Evolutionary conservation across 1,284 basidiomycete species (phyloP).

Genomic region (Rhodotorula sp.): DNA sequence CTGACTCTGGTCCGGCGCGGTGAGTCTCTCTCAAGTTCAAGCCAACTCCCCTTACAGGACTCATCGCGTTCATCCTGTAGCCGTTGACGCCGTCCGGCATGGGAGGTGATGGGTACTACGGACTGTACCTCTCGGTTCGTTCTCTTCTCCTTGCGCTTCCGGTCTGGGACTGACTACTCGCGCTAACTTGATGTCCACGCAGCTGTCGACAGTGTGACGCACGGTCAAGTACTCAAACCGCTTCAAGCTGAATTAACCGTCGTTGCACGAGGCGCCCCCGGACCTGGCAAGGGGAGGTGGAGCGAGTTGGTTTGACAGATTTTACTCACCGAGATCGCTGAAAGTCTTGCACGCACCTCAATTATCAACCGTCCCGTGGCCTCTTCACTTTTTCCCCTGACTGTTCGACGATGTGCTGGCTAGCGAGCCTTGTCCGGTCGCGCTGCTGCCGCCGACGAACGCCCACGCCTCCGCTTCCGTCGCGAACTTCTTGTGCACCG

Average conservation of each 20-base stretch:
- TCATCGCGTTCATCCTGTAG: not conserved
- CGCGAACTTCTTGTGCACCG: conserved; percentile 65
- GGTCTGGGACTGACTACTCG: not conserved
- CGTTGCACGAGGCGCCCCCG: conserved; percentile 2
- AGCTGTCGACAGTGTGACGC: conserved; percentile 26
- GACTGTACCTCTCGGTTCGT: conserved; percentile 22
- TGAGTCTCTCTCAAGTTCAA: not conserved
- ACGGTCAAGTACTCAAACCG: conserved; percentile 23
- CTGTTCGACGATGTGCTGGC: not conserved
- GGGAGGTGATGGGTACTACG: conserved; percentile 15
- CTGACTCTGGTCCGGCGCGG: conserved; percentile 30
- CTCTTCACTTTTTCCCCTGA: no score
- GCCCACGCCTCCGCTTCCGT: conserved; percentile 58
- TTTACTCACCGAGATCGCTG: not conserved
- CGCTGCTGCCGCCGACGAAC: conserved; percentile 31
- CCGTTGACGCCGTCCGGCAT: conserved; percentile 18
- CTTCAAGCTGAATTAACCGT: conserved; percentile 22
- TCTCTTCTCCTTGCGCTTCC: not conserved
- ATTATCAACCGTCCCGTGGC: conserved; percentile 18
- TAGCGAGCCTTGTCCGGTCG: not conserved
- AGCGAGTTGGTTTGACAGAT: no score
- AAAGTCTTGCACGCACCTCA: not conserved
- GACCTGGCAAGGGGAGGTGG: not conserved
- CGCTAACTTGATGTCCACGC: not conserved
- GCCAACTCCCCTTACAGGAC: no score